A percentile compares a stretch with the other conserved stretches of the same genome.
These are phyloP conservation scores for Plasmodium gonderi DNA, from an alignment of 169 alveolate species.

Conservation along the genomic window DNA sequence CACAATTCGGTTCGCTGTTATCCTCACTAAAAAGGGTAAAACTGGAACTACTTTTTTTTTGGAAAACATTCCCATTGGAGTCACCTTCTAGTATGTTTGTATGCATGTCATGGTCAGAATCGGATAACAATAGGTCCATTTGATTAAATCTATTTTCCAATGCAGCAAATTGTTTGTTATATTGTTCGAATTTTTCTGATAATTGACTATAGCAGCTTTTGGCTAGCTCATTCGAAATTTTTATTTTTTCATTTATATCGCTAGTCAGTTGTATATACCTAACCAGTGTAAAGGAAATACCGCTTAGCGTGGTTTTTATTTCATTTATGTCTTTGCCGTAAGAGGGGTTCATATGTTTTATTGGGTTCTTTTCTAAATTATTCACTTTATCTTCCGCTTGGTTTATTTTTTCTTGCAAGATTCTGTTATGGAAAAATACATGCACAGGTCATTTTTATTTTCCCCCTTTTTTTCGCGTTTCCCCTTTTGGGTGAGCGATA, in stretches of 20 bases:
- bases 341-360: not conserved
- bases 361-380: constrained; percentile 13
- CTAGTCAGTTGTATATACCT: constrained; percentile 33
- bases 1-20: not conserved
- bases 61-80: not conserved
- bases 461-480: too few relatives aligned
- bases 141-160: constrained; percentile 9
- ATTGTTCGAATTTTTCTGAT: constrained; percentile 9
- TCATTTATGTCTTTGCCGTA: constrained; percentile 36
- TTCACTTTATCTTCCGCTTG: not conserved
- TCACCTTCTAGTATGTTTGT: not conserved
- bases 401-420: constrained; percentile 9
- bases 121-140: not conserved
- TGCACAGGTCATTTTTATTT: too few relatives aligned
- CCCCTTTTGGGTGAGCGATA: too few relatives aligned
- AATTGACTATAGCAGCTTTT: not conserved
- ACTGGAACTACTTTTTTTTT: not conserved
- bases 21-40: constrained; percentile 4
- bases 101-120: not conserved
- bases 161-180: not conserved
- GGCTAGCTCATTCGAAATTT: constrained; percentile 49
- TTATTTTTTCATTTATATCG: constrained; percentile 74
- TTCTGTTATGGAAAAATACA: constrained; percentile 6
- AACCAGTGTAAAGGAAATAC: constrained; percentile 24
- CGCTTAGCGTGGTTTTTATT: constrained; percentile 16